A percentile compares a stretch with the other conserved stretches of the same genome.
phyloP scores from a whole-genome alignment of 495 filamentous ascomycete species.

The Immersiella caudata region DNA sequence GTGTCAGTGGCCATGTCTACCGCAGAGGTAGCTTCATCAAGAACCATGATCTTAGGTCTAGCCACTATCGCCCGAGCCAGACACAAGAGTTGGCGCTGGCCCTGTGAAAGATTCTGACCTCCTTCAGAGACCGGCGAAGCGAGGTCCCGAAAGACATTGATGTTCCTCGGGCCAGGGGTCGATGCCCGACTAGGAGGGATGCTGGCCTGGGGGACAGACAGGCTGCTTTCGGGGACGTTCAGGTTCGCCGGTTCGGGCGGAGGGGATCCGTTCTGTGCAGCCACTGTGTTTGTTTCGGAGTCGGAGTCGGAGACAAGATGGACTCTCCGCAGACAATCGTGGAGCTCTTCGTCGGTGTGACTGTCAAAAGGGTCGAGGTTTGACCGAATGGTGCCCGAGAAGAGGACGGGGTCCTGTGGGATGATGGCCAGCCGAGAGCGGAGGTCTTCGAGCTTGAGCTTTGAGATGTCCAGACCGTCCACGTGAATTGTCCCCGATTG shows the following conservation, averaged over 20 bases:
- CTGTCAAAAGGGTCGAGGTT: conserved; percentile 54
- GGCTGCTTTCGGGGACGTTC: background rate
- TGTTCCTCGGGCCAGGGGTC: conserved; percentile 3
- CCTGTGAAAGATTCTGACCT: conserved; percentile 26
- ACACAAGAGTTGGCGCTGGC: conserved; percentile 26
- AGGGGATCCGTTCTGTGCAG: background rate
- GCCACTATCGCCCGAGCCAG: conserved; percentile 22
- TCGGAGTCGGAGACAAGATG: conserved; percentile 9
- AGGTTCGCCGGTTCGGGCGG: background rate
- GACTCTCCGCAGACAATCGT: conserved; percentile 15
- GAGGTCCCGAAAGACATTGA: conserved; percentile 20
- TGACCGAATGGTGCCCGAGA: conserved; percentile 46
- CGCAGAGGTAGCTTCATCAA: conserved; percentile 26
- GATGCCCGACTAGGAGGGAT: background rate
- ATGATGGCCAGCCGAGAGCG: conserved; percentile 74
- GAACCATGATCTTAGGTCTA: conserved; percentile 21
- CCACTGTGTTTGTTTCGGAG: background rate
- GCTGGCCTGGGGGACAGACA: background rate
- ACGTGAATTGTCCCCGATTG: conserved; percentile 42
- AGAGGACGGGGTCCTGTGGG: conserved; percentile 59
- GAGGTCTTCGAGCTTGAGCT: conserved; percentile 65
- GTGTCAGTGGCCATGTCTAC: conserved; percentile 23
- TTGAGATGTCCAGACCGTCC: conserved; percentile 64
- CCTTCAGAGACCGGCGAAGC: conserved; percentile 14
- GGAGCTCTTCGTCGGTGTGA: conserved; percentile 47